Evolutionary conservation across 768 basidiomycete genomes (phyloP).

Genomic region (Boletus reticuloceps): DNA sequence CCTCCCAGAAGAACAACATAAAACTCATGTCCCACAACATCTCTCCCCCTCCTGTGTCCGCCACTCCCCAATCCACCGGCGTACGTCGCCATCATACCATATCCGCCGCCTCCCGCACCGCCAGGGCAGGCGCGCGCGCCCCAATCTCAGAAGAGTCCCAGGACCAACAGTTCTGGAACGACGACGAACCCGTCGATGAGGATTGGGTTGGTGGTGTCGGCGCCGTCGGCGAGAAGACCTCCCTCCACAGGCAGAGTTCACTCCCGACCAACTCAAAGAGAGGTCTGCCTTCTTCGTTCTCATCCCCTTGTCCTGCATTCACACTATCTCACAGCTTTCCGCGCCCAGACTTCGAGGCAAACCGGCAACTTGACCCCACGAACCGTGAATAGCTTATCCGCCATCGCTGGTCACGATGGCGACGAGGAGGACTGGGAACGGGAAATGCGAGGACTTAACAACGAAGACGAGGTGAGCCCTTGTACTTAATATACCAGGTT

Average conservation of each 20-base stretch:
- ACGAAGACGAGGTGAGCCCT: conserved; percentile 64
- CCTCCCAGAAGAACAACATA: neutral
- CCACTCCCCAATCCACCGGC: conserved; percentile 37
- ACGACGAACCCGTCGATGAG: conserved; percentile 75
- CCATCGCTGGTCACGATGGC: conserved; percentile 83
- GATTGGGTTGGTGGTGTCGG: conserved; percentile 83
- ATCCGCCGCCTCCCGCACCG: conserved; percentile 66
- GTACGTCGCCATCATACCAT: conserved; percentile 87
- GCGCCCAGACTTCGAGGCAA: conserved; percentile 48
- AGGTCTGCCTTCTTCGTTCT: conserved; percentile 40
- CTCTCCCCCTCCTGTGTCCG: conserved; percentile 42
- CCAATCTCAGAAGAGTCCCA: conserved; percentile 67
- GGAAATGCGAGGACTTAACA: conserved; percentile 53
- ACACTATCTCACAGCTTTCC: conserved; percentile 42
- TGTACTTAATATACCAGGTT: neutral
- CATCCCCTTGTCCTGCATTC: neutral
- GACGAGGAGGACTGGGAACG: conserved; percentile 88
- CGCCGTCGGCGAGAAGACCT: conserved; percentile 79
- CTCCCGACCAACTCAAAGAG: conserved; percentile 79
- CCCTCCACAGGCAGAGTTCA: conserved; percentile 77
- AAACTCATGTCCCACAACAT: conserved; percentile 39
- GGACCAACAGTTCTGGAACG: conserved; percentile 58
- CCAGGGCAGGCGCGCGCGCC: conserved; percentile 58
- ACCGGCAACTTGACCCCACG: conserved; percentile 66
- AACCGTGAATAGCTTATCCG: conserved; percentile 76